Conservation (phyloP, 495 filamentous ascomycete genomes). For the Podospora comata region DNA sequence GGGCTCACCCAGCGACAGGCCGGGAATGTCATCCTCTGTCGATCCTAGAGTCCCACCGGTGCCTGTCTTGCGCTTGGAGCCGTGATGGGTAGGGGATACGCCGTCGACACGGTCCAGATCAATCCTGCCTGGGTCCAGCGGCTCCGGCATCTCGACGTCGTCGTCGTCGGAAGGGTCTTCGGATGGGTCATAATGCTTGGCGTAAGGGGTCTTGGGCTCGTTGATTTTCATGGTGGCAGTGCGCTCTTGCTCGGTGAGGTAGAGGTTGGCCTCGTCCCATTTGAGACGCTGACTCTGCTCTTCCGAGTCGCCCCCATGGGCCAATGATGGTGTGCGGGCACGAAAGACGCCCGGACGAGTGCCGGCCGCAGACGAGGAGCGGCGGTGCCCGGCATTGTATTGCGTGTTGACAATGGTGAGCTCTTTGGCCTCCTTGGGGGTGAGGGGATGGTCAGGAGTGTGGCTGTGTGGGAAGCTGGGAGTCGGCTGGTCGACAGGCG, state of each 20-base stretch:
- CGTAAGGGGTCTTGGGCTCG: conserved; percentile 96
- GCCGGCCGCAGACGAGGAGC: conserved; percentile 67
- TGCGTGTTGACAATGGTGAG: conserved; percentile 90
- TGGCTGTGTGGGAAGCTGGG: conserved; percentile 31
- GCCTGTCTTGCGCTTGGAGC: conserved; percentile 11
- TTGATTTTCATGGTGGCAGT: conserved; percentile 97
- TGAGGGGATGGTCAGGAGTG: conserved; percentile 30
- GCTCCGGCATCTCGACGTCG: conserved; percentile 62
- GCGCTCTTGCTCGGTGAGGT: conserved; percentile 92
- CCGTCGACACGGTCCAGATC: conserved; percentile 39
- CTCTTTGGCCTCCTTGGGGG: conserved; percentile 69
- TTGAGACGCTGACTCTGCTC: conserved; percentile 74
- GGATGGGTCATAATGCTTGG: conserved; percentile 80
- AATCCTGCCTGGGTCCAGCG: conserved; percentile 33
- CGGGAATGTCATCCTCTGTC: conserved; percentile 76
- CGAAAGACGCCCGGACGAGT: conserved; percentile 58
- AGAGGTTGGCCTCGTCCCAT: conserved; percentile 97
- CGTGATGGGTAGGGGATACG: conserved; percentile 20
- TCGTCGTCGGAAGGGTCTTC: conserved; percentile 81
- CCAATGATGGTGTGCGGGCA: conserved; percentile 36
- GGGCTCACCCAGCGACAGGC: conserved; percentile 89
- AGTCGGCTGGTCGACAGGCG: conserved; percentile 41
- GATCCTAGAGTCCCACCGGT: background rate
- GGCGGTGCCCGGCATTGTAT: conserved; percentile 86
- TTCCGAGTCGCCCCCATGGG: conserved; percentile 39